phyloP scores from a whole-genome alignment of 768 basidiomycete species.

The Lactarius akahatsu region DNA sequence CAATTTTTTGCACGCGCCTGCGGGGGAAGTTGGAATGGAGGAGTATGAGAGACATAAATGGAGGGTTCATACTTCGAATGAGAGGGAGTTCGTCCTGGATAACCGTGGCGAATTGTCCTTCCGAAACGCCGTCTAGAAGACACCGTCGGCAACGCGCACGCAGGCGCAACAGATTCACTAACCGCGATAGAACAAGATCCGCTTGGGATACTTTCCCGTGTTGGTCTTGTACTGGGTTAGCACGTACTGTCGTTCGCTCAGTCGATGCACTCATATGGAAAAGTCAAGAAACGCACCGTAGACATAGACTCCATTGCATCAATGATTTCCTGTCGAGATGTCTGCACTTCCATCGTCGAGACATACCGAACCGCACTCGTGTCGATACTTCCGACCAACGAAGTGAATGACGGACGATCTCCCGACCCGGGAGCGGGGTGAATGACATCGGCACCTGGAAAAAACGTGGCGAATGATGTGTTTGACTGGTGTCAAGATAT shows the following conservation, averaged over 20 bases:
- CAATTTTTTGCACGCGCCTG: conserved; percentile 63
- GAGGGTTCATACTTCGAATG: conserved; percentile 49
- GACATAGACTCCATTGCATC: conserved; percentile 67
- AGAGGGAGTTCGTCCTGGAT: conserved; percentile 58
- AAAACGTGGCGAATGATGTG: background rate
- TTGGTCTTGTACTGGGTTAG: conserved; percentile 54
- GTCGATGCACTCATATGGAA: conserved; percentile 1
- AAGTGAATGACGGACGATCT: conserved; percentile 79
- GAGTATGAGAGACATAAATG: background rate
- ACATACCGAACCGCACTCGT: conserved; percentile 70
- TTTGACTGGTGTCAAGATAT: conserved; percentile 2
- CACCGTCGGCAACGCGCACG: background rate
- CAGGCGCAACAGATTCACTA: conserved; percentile 11
- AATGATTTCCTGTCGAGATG: conserved; percentile 72
- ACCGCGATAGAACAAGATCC: conserved; percentile 79
- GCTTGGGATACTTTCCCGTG: conserved; percentile 63
- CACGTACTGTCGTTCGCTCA: conserved; percentile 43
- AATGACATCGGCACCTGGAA: conserved; percentile 73
- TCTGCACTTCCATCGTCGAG: conserved; percentile 62
- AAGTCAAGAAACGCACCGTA: conserved; percentile 40
- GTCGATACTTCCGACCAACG: conserved; percentile 80
- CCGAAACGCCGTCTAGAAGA: conserved; percentile 50
- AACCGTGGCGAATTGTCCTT: conserved; percentile 49
- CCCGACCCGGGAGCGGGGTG: conserved; percentile 78
- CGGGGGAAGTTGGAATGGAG: background rate